phyloP scores from a whole-genome alignment of 1,284 basidiomycete genomes.

The Puccinia novopanici region DNA sequence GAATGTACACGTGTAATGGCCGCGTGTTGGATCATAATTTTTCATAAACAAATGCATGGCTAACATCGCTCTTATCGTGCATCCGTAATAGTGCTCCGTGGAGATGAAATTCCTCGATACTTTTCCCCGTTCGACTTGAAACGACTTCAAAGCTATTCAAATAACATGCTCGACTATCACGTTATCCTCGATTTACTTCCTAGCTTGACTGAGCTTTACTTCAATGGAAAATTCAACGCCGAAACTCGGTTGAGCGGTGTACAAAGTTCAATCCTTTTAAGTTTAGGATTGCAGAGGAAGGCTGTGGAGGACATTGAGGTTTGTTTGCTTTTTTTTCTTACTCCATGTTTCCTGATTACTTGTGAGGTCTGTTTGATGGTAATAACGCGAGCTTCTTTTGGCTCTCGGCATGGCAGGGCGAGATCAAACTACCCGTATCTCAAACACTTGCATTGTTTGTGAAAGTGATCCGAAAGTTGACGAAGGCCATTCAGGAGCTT shows the following conservation, averaged over 20 bases:
- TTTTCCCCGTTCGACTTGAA: constrained; percentile 94
- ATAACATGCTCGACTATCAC: constrained; percentile 94
- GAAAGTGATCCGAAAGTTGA: constrained; percentile 84
- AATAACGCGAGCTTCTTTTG: constrained; percentile 4
- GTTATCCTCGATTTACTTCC: constrained; percentile 92
- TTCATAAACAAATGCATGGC: background rate
- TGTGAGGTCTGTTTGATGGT: background rate
- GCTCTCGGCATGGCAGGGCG: constrained; percentile 60
- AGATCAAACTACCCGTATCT: constrained; percentile 78
- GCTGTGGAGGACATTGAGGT: constrained; percentile 79
- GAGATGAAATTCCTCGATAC: constrained; percentile 72
- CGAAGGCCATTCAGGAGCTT: constrained; percentile 75
- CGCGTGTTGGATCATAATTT: background rate
- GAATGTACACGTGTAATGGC: background rate
- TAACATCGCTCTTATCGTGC: background rate
- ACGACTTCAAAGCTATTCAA: constrained; percentile 89
- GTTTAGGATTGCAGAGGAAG: constrained; percentile 88
- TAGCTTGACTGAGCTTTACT: constrained; percentile 76
- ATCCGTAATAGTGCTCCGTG: constrained; percentile 51
- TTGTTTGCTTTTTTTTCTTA: constrained; percentile 1
- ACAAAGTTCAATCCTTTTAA: constrained; percentile 78
- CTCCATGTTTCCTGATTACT: background rate
- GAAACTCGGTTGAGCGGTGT: constrained; percentile 72
- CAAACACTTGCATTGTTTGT: constrained; percentile 88
- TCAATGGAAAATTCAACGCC: constrained; percentile 70